Conservation (phyloP, 768 basidiomycete genomes). For the Tricholoma saponaceum region DNA sequence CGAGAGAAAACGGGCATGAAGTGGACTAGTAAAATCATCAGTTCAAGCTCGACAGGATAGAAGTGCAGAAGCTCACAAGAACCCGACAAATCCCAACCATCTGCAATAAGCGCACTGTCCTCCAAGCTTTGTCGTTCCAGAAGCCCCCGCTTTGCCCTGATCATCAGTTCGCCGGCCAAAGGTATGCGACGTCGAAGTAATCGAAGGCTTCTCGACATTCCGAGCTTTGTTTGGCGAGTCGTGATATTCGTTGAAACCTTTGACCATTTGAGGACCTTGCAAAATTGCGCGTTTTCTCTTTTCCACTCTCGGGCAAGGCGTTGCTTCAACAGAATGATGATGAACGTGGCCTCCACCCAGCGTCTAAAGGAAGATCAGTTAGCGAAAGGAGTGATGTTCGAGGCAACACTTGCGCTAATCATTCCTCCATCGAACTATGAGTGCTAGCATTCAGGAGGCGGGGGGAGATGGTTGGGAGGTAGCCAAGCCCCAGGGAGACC, state of each 20-base stretch:
- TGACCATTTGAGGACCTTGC: conserved; percentile 22
- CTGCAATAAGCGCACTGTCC: conserved; percentile 56
- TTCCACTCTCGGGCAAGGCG: conserved; percentile 64
- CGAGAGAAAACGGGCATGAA: conserved; percentile 59
- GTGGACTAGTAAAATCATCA: conserved; percentile 28
- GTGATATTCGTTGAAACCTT: conserved; percentile 24
- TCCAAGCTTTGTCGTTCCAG: conserved; percentile 65
- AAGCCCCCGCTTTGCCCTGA: conserved; percentile 55
- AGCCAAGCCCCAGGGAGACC: conserved; percentile 30
- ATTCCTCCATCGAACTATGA: conserved; percentile 57
- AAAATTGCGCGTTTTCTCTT: conserved; percentile 53
- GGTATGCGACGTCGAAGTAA: conserved; percentile 56
- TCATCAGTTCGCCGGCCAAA: conserved; percentile 68
- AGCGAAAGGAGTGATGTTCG: background rate
- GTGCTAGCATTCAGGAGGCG: conserved; percentile 45
- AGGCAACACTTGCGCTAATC: conserved; percentile 54
- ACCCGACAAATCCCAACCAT: conserved; percentile 59
- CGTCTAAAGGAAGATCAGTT: conserved; percentile 47
- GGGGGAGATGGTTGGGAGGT: conserved; percentile 52
- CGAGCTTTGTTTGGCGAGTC: conserved; percentile 42
- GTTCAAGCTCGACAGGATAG: conserved; percentile 22
- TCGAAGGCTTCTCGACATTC: conserved; percentile 60
- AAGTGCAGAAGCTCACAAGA: conserved; percentile 32
- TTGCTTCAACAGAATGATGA: conserved; percentile 61
- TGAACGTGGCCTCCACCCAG: conserved; percentile 74